Evolutionary conservation across 805 yeast genomes (phyloP).

Genomic region (Kuraishia molischiana): DNA sequence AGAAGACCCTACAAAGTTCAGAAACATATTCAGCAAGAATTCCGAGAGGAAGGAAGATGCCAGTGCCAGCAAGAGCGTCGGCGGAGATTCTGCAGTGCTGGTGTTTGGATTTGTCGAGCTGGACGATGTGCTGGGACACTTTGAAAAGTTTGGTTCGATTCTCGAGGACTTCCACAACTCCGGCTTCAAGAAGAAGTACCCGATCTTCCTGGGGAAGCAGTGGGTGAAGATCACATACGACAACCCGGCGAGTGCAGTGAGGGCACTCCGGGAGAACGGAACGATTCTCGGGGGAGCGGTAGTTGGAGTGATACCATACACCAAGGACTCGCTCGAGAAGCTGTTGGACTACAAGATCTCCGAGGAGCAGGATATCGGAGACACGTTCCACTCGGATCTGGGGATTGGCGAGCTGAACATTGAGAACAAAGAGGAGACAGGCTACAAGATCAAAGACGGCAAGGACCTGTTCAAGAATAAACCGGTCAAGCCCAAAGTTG

Average conservation of each 20-base stretch:
- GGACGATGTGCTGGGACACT: conserved; percentile 56
- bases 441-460: conserved; percentile 30
- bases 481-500: conserved; percentile 3
- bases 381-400: conserved; percentile 7
- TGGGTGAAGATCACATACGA: conserved; percentile 91
- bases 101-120: conserved; percentile 90
- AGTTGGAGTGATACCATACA: conserved; percentile 64
- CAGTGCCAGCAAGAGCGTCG: conserved; percentile 7
- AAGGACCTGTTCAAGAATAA: conserved; percentile 24
- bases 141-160: conserved; percentile 70
- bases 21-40: conserved; percentile 32
- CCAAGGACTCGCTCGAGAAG: conserved; percentile 50
- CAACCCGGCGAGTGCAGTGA: conserved; percentile 60
- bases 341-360: conserved; percentile 34
- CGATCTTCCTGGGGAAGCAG: conserved; percentile 75
- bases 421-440: conserved; percentile 1
- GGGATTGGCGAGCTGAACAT: not conserved
- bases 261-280: conserved; percentile 85
- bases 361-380: conserved; percentile 39
- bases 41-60: conserved; percentile 3
- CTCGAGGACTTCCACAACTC: conserved; percentile 55
- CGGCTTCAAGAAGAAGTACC: conserved; percentile 23
- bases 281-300: conserved; percentile 46
- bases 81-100: conserved; percentile 59
- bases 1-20: conserved; percentile 34